Base-by-base conservation (phyloP, 805 yeast genomes). In the Hanseniaspora taiwanica region DNA sequence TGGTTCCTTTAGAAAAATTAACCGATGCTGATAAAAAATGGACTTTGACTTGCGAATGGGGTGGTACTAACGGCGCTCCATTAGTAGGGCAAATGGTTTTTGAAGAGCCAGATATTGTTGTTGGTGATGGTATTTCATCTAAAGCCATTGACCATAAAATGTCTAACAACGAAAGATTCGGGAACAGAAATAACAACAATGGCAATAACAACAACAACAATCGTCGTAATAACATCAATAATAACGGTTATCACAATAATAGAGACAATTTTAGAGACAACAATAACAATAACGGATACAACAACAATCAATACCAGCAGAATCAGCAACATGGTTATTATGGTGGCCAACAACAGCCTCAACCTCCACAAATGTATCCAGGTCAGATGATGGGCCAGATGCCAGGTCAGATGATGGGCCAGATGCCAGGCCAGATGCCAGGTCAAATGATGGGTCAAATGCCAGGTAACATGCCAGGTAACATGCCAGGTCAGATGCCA, bases 61-160 rank as follows among this genome's bases (percentile, higher is more conserved):
- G 98, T 48, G 98, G 98, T 51, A 81, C 96, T 34, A 94, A 89
- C 38, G 96, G 95, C 16, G 73, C 69, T 54, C 85, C 87, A 7
- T 60, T 91, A 44, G 76, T 65, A 44, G 70, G 83, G 34, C 94
- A 94, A 39, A 63, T 84, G 53, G 83, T 79, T 13, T 74, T 91
- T 56, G 97, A 91, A 58, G 98, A 91, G 62, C 98, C 98, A 2
- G 98, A 91, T 63, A 91, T 89, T 51, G 96, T 87, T 58, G 83
- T 91, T 40, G 97, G 97, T 38, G 77, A 84, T 37, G 96, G 96
- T 46, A 82, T 84, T 38, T 80, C 94, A 1, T 83, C 95, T 3
- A 87, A 87, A 59, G 86, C 95, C 16, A 84, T 84, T 61, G 80
- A 93, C 9, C 78, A 77, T 62, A 82, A 84, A 57, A 82, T 85